These are phyloP conservation scores for Cladosporium velox DNA, from an alignment of 2,329 filamentous ascomycete species.

Conservation along the genomic window DNA sequence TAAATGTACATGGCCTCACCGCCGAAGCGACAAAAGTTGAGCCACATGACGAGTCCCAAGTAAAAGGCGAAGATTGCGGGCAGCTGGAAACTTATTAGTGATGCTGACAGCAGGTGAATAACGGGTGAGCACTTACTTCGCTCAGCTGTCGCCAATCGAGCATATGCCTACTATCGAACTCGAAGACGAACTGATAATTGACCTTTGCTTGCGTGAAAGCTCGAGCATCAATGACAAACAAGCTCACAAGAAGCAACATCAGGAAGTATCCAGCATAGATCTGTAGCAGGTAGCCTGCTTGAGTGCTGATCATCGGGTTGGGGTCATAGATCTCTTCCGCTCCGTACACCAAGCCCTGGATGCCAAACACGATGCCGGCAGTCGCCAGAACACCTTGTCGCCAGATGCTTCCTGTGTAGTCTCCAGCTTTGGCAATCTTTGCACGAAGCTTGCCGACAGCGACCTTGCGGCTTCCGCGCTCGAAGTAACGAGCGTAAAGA, in stretches of 20 bases:
- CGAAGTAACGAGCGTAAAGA: conserved; percentile 91
- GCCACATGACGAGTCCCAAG: conserved; percentile 79
- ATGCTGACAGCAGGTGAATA: neutral
- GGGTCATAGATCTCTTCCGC: conserved; percentile 33
- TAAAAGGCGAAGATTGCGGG: conserved; percentile 79
- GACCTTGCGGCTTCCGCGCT: conserved; percentile 88
- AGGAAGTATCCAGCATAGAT: conserved; percentile 93
- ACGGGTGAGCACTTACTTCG: conserved; percentile 54
- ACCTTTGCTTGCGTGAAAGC: conserved; percentile 83
- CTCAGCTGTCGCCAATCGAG: conserved; percentile 87
- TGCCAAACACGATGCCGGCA: conserved; percentile 45
- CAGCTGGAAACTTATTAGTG: conserved; percentile 51
- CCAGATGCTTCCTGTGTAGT: conserved; percentile 61
- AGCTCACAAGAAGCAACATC: conserved; percentile 72
- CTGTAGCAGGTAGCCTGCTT: conserved; percentile 49
- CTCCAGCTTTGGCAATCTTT: conserved; percentile 60
- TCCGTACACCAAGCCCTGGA: conserved; percentile 47
- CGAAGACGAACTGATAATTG: conserved; percentile 88
- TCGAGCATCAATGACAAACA: conserved; percentile 85
- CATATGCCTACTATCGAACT: conserved; percentile 79
- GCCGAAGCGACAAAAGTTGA: conserved; percentile 78
- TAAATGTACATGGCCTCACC: conserved; percentile 72
- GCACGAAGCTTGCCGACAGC: conserved; percentile 84
- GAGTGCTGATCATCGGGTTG: conserved; percentile 20
- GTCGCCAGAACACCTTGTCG: conserved; percentile 54